Conservation (phyloP, 2,329 filamentous ascomycete species). For the Periconia macrospinosa region DNA sequence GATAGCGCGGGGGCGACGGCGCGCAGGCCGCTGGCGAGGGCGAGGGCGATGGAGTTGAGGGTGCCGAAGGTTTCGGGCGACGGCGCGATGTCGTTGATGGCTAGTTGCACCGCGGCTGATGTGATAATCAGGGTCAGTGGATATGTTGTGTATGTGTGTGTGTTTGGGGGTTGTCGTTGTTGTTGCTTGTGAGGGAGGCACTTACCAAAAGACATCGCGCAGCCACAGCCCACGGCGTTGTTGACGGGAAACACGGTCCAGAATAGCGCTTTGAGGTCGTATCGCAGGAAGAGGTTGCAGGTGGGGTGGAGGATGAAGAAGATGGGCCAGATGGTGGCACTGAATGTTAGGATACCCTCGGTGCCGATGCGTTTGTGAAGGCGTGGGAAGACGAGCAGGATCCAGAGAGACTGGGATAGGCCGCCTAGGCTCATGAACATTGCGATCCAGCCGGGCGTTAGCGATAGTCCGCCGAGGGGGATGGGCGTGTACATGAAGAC, state of each 20-base stretch:
- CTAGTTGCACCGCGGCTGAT: constrained; percentile 66
- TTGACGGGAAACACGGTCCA: constrained; percentile 56
- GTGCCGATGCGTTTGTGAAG: constrained; percentile 69
- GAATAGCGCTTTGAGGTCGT: constrained; percentile 53
- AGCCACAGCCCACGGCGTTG: constrained; percentile 61
- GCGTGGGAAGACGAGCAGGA: constrained; percentile 69
- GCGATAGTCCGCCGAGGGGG: constrained; percentile 65
- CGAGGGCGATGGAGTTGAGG: constrained; percentile 70
- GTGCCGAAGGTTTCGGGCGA: constrained; percentile 66
- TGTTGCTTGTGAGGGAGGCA: too few relatives aligned
- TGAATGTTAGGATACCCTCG: constrained; percentile 63
- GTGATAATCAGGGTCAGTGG: constrained; percentile 2
- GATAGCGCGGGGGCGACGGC: constrained; percentile 68
- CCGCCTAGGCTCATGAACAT: constrained; percentile 67
- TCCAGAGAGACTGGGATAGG: constrained; percentile 69
- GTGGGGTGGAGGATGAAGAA: constrained; percentile 61
- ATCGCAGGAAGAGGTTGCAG: constrained; percentile 59
- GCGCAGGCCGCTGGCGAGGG: constrained; percentile 62
- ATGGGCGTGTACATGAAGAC: constrained; percentile 69
- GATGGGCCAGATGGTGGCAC: constrained; percentile 62
- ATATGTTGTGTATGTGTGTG: neutral
- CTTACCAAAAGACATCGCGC: constrained; percentile 68
- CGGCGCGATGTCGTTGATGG: constrained; percentile 73
- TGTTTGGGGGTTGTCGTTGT: too few relatives aligned
- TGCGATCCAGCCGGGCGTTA: constrained; percentile 66